Conservation (phyloP, 768 basidiomycete species). For the Hericium erinaceus region DNA sequence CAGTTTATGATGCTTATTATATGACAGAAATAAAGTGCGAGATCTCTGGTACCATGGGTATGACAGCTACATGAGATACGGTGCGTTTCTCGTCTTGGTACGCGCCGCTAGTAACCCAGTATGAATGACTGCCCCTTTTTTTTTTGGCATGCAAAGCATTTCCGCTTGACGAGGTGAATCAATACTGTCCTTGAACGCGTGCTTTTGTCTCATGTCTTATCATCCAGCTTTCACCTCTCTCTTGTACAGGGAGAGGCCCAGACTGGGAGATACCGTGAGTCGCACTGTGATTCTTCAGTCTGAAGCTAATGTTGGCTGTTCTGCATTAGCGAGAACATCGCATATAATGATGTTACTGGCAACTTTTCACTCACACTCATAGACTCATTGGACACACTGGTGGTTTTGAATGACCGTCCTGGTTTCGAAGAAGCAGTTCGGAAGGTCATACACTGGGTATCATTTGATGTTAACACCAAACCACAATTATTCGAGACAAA, state of each 20-base stretch:
- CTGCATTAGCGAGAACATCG: conserved; percentile 51
- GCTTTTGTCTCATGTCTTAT: not conserved
- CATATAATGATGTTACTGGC: conserved; percentile 86
- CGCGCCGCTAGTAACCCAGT: not conserved
- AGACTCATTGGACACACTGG: conserved; percentile 79
- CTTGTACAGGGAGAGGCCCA: conserved; percentile 81
- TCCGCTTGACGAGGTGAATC: conserved; percentile 68
- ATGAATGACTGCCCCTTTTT: conserved; percentile 1
- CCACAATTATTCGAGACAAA: conserved; percentile 99
- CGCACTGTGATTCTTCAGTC: conserved; percentile 3
- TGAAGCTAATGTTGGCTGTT: conserved; percentile 21
- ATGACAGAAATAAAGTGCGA: conserved; percentile 53
- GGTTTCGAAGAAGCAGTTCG: conserved; percentile 83
- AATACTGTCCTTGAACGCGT: not conserved
- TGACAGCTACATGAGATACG: conserved; percentile 78
- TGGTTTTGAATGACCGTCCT: conserved; percentile 71
- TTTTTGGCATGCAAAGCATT: conserved; percentile 43
- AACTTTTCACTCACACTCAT: conserved; percentile 84
- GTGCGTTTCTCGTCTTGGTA: conserved; percentile 26
- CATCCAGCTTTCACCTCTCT: conserved; percentile 72
- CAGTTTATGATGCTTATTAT: not conserved
- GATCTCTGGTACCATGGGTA: conserved; percentile 90
- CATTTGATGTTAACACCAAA: conserved; percentile 88
- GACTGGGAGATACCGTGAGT: conserved; percentile 78
- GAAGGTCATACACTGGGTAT: conserved; percentile 72